Percentiles rank a stretch among this genome's conserved stretches.
Evolutionary conservation across 345 rosid species (phyloP).

Genomic region (Populus pruinosa): DNA sequence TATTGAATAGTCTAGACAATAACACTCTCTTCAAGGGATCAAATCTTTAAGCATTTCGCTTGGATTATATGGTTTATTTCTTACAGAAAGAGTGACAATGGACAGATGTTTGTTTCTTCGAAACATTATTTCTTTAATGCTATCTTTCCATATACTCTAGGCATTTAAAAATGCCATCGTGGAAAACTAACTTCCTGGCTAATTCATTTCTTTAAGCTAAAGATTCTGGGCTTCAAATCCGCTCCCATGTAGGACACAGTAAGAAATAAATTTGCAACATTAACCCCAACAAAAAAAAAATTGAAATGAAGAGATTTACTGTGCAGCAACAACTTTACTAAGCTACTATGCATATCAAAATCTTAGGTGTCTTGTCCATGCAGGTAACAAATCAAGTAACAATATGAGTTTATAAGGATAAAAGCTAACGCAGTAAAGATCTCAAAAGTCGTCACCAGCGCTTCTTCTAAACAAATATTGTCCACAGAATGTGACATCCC

Average conservation of each 20-base stretch:
- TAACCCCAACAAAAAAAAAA: too few relatives aligned
- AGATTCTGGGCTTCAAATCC: background rate
- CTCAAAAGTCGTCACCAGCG: background rate
- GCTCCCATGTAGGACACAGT: background rate
- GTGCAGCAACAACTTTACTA: too few relatives aligned
- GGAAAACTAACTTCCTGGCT: background rate
- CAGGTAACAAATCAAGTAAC: background rate
- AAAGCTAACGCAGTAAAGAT: conserved; percentile 1
- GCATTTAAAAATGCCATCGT: background rate
- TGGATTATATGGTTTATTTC: background rate
- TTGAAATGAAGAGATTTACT: background rate
- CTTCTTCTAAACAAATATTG: background rate
- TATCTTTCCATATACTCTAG: background rate
- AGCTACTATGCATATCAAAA: background rate
- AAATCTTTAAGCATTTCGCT: background rate
- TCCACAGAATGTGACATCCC: background rate
- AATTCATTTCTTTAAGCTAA: background rate
- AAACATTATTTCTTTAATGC: background rate
- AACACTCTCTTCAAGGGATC: background rate
- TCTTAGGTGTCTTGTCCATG: background rate
- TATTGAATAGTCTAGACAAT: background rate
- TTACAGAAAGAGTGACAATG: background rate
- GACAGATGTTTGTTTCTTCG: background rate
- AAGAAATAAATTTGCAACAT: background rate
- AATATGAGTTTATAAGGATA: background rate